phyloP scores from a whole-genome alignment of 2,329 filamentous ascomycete species.

The Epichloe sibirici region DNA sequence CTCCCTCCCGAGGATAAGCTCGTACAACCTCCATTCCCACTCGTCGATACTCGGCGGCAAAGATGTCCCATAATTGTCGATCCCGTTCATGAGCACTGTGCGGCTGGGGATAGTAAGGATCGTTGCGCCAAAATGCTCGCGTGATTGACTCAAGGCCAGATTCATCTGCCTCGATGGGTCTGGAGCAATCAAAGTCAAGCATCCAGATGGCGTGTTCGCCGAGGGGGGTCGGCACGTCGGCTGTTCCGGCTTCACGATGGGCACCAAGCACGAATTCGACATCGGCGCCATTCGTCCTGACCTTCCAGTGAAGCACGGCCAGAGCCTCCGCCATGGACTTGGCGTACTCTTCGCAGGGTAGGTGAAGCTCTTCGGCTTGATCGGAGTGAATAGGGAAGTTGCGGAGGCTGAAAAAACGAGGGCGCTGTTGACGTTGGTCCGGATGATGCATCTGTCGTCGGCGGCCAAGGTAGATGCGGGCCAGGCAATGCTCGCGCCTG shows the following conservation, averaged over 20 bases:
- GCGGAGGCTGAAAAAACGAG: conserved; percentile 26
- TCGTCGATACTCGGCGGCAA: conserved; percentile 2
- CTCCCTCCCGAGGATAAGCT: background rate
- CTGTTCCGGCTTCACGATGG: conserved; percentile 5
- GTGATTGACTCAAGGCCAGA: conserved; percentile 29
- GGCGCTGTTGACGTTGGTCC: background rate
- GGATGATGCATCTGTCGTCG: conserved; percentile 5
- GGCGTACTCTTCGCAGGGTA: conserved; percentile 26
- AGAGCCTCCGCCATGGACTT: conserved; percentile 35
- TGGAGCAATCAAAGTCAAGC: conserved; percentile 34
- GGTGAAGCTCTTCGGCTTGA: conserved; percentile 31
- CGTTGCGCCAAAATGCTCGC: conserved; percentile 33
- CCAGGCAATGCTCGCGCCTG: conserved; percentile 33
- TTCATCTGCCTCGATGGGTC: conserved; percentile 21
- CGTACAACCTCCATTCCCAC: background rate
- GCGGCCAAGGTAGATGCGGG: conserved; percentile 36
- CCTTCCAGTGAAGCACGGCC: conserved; percentile 37
- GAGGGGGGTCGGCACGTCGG: conserved; percentile 10
- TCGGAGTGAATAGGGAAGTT: conserved; percentile 39
- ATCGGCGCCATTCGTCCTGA: conserved; percentile 36
- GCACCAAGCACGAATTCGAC: conserved; percentile 41
- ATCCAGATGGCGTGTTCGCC: conserved; percentile 29
- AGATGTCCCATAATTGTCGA: conserved; percentile 1
- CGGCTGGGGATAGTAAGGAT: conserved; percentile 38
- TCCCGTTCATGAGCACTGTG: background rate